These are phyloP conservation scores for Fusarium sp. DNA, from an alignment of 2,329 filamentous ascomycete species.

Conservation along the genomic window DNA sequence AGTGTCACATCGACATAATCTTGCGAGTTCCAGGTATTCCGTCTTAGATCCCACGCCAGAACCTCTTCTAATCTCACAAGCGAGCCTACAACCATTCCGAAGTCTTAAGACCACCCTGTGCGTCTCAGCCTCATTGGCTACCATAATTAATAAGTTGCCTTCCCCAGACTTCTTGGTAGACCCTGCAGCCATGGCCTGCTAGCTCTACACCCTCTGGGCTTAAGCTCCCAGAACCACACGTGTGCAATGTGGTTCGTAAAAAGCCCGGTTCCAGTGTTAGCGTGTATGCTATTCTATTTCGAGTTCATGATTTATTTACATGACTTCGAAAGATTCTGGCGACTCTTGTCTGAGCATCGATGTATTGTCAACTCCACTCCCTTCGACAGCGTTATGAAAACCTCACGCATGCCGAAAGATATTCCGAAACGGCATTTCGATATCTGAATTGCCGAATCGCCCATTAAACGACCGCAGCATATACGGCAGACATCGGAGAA, in stretches of 20 bases:
- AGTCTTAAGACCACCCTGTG: not conserved
- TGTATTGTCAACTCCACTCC: not conserved
- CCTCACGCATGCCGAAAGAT: not conserved
- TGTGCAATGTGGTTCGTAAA: too few relatives aligned
- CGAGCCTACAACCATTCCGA: not conserved
- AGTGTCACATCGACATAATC: not conserved
- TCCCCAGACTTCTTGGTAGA: not conserved
- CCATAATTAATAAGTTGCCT: not conserved
- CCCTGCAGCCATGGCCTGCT: not conserved
- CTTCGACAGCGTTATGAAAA: not conserved
- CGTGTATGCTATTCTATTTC: not conserved
- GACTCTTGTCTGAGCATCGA: not conserved
- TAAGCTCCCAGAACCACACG: not conserved
- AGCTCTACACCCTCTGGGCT: not conserved
- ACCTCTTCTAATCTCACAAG: not conserved
- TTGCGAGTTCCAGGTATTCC: not conserved
- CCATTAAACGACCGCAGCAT: not conserved
- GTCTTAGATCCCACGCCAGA: not conserved
- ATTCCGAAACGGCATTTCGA: not conserved
- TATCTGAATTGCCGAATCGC: not conserved
- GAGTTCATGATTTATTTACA: not conserved
- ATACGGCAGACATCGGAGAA: not conserved
- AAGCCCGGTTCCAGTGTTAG: not conserved
- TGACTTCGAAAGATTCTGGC: not conserved
- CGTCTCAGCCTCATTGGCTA: not conserved